Evolutionary conservation across 805 yeast genomes (phyloP).

Genomic region (Metschnikowia borealis): DNA sequence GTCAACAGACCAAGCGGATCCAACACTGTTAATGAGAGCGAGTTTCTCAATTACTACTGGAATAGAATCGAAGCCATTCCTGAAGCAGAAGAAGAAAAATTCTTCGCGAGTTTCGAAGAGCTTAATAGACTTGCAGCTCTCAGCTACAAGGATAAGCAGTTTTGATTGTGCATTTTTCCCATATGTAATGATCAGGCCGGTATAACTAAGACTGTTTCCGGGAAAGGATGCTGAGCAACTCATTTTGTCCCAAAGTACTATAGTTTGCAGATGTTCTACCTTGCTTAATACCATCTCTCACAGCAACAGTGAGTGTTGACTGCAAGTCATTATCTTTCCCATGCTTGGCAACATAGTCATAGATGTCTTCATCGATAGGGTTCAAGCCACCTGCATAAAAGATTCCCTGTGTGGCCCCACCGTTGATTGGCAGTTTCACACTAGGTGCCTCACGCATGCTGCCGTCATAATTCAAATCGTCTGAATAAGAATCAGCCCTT

Average conservation of each 20-base stretch:
- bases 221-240: conserved; percentile 52
- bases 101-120: conserved; percentile 48
- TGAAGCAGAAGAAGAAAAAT: conserved; percentile 41
- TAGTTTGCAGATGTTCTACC: conserved; percentile 56
- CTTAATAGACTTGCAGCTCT: conserved; percentile 50
- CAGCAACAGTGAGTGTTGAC: conserved; percentile 55
- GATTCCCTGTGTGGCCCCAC: conserved; percentile 5
- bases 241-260: conserved; percentile 66
- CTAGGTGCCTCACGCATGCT: not conserved
- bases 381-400: conserved; percentile 64
- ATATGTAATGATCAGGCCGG: not conserved
- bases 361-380: conserved; percentile 65
- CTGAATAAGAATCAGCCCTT: conserved; percentile 14
- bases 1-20: conserved; percentile 45
- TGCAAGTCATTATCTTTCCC: conserved; percentile 33
- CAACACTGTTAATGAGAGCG: conserved; percentile 34
- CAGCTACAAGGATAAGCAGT: conserved; percentile 48
- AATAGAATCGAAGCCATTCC: conserved; percentile 42
- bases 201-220: conserved; percentile 1
- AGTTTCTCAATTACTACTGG: conserved; percentile 45
- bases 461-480: conserved; percentile 1
- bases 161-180: conserved; percentile 14
- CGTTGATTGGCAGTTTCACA: conserved; percentile 10
- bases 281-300: conserved; percentile 39
- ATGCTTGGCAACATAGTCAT: conserved; percentile 48